Conservation (phyloP, 2,329 filamentous ascomycete genomes). For the Aspergillus hiratsukae region DNA sequence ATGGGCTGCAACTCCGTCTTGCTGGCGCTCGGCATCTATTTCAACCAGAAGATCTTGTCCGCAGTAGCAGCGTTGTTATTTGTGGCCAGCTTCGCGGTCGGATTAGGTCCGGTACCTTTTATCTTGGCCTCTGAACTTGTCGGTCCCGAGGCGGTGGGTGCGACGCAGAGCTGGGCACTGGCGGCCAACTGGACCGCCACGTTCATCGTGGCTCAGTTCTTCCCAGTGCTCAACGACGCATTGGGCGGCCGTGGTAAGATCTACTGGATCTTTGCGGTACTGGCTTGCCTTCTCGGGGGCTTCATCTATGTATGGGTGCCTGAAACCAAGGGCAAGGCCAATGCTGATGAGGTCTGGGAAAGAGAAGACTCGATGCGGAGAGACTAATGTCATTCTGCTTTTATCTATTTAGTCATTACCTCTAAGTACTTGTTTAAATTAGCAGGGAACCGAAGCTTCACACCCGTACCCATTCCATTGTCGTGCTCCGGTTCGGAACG, state of each 20-base stretch:
- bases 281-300: constrained; percentile 63
- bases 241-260: constrained; percentile 76
- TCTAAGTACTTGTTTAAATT: not conserved
- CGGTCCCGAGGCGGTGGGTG: constrained; percentile 81
- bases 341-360: constrained; percentile 88
- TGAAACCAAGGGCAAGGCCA: constrained; percentile 81
- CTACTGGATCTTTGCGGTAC: constrained; percentile 82
- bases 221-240: constrained; percentile 76
- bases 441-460: not conserved
- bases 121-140: constrained; percentile 91
- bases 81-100: constrained; percentile 83
- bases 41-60: constrained; percentile 67
- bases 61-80: constrained; percentile 79
- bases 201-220: constrained; percentile 90
- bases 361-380: constrained; percentile 39
- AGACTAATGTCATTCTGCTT: constrained; percentile 19
- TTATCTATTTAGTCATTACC: not conserved
- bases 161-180: constrained; percentile 82
- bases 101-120: constrained; percentile 90
- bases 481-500: not conserved
- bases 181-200: constrained; percentile 87
- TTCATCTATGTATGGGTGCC: constrained; percentile 76
- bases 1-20: constrained; percentile 76
- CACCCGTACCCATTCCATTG: not conserved
- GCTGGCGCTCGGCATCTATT: constrained; percentile 75